Conservation (phyloP, 176 grass and related monocot species). For the Oryza glumipatula region DNA sequence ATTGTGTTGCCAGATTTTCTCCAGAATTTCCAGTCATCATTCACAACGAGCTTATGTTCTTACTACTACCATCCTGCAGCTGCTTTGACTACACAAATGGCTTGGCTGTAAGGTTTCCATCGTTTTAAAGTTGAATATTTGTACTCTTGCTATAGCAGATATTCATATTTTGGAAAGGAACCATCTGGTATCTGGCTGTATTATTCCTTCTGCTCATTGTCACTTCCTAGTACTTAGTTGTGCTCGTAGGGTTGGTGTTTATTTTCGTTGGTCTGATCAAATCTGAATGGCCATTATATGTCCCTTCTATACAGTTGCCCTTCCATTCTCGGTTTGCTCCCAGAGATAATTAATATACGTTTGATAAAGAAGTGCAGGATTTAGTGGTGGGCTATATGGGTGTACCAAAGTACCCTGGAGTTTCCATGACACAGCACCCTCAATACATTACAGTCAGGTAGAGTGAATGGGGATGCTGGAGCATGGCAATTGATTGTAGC, state of each 20-base stretch:
- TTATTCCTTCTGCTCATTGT: background rate
- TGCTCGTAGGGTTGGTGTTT: background rate
- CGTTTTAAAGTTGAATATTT: constrained; percentile 29
- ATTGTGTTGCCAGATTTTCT: background rate
- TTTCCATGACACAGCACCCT: constrained; percentile 92
- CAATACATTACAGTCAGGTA: constrained; percentile 99
- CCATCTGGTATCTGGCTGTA: background rate
- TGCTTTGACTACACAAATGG: constrained; percentile 99
- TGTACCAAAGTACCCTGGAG: constrained; percentile 84
- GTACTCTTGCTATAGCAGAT: background rate
- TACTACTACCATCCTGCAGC: constrained; percentile 54
- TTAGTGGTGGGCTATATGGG: constrained; percentile 98
- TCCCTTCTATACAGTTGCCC: background rate
- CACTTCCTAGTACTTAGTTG: background rate
- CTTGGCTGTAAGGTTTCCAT: constrained; percentile 73
- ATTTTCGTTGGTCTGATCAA: background rate
- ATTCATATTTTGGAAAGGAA: background rate
- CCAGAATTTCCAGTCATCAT: background rate
- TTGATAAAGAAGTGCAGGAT: constrained; percentile 59
- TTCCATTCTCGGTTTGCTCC: background rate
- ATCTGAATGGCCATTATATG: background rate
- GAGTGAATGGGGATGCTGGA: background rate
- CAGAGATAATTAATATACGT: background rate
- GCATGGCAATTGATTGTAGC: background rate
- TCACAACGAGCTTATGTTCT: constrained; percentile 25